These are phyloP conservation scores for Lathyrus sativus DNA, from an alignment of 306 rosid genomes.

Conservation along the genomic window DNA sequence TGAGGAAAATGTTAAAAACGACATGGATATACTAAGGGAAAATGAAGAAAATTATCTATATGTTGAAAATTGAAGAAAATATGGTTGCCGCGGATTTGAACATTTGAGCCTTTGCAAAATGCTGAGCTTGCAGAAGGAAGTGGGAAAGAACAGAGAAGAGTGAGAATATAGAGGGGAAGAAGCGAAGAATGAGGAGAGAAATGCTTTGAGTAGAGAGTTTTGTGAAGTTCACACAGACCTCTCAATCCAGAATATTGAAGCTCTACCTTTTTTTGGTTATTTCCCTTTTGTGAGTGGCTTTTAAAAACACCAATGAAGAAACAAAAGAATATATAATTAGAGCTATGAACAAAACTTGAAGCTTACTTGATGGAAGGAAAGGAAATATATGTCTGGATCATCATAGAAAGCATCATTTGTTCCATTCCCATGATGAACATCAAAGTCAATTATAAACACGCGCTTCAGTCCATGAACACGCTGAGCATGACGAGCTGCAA, in stretches of 20 bases:
- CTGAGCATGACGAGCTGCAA: slow-evolving; percentile 93
- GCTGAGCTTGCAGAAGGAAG: neutral
- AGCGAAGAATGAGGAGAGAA: neutral
- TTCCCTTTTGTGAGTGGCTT: slow-evolving; percentile 11
- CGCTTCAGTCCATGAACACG: slow-evolving; percentile 78
- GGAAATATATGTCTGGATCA: slow-evolving; percentile 85
- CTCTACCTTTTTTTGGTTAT: neutral
- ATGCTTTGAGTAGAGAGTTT: neutral
- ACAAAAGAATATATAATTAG: neutral
- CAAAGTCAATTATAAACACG: slow-evolving; percentile 88
- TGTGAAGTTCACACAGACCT: slow-evolving; percentile 1
- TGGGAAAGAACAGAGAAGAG: neutral
- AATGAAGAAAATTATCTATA: neutral
- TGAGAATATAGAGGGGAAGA: slow-evolving; percentile 7
- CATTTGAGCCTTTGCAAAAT: neutral
- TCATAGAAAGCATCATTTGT: slow-evolving; percentile 91
- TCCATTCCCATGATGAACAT: slow-evolving; percentile 96
- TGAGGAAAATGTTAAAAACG: neutral
- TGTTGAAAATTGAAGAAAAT: slow-evolving; percentile 2
- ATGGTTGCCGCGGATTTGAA: too few relatives aligned
- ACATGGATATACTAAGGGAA: neutral
- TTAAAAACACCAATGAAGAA: slow-evolving; percentile 32
- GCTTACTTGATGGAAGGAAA: slow-evolving; percentile 94
- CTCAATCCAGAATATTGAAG: neutral
- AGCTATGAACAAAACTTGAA: slow-evolving; percentile 24